Percentiles rank a stretch among this genome's conserved stretches.
These are phyloP conservation scores for Pythium inflatum DNA, from an alignment of 352 stramenopile genomes.

Conservation along the genomic window DNA sequence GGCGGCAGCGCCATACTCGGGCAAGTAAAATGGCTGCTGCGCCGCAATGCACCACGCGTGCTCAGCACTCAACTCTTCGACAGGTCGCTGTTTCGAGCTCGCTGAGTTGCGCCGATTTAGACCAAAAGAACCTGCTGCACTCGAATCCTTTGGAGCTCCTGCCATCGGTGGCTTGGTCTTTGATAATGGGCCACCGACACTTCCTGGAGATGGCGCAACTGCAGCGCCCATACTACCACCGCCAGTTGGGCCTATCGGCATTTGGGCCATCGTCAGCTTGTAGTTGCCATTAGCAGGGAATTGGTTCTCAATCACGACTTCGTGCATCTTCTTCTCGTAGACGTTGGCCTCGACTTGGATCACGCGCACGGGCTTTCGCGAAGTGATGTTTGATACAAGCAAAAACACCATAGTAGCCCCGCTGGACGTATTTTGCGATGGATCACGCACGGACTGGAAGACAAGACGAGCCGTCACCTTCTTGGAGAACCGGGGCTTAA, in stretches of 20 bases:
- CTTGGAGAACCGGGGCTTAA: slow-evolving; percentile 82
- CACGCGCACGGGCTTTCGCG: slow-evolving; percentile 75
- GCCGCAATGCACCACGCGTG: slow-evolving; percentile 65
- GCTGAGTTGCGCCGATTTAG: slow-evolving; percentile 11
- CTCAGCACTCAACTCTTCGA: slow-evolving; percentile 42
- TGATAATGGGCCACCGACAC: neutral
- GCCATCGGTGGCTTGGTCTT: neutral
- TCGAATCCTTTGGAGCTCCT: slow-evolving; percentile 4
- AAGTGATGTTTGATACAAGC: slow-evolving; percentile 81
- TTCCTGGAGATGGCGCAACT: neutral
- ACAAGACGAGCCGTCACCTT: slow-evolving; percentile 88
- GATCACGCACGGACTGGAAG: slow-evolving; percentile 76
- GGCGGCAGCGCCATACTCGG: slow-evolving; percentile 40
- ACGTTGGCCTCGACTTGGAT: slow-evolving; percentile 76
- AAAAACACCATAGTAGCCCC: slow-evolving; percentile 91
- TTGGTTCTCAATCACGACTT: slow-evolving; percentile 88
- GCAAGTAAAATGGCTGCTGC: slow-evolving; percentile 77
- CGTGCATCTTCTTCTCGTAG: slow-evolving; percentile 81
- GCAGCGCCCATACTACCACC: neutral
- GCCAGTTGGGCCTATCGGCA: slow-evolving; percentile 9
- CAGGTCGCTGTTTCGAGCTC: slow-evolving; percentile 33
- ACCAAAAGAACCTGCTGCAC: slow-evolving; percentile 9
- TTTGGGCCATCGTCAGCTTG: slow-evolving; percentile 75
- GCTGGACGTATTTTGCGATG: slow-evolving; percentile 30
- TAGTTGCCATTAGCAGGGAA: slow-evolving; percentile 76